Base-by-base conservation (phyloP, 2,329 filamentous ascomycete species). In the Pseudopyricularia cyperi region DNA sequence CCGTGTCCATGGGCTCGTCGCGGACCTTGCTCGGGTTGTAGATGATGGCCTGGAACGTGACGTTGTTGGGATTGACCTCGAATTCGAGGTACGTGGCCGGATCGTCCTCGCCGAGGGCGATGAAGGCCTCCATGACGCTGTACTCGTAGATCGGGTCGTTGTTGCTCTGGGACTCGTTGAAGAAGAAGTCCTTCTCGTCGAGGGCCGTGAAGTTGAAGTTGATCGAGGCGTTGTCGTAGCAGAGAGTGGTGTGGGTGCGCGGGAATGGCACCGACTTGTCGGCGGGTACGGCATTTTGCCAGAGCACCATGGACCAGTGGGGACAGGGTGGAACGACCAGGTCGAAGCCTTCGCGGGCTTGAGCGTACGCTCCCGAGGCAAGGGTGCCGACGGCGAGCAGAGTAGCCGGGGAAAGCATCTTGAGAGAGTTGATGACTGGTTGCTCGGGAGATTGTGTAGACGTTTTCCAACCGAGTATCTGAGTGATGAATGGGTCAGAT, bases 91-190 rank as follows among this genome's bases (percentile, higher is more conserved):
- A 76, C 1, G 67, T 71, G 61, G 69, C 64, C 0, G 73, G 73
- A 58, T 74, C 70, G 37, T 66, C 64, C 54, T 63, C 68, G 51
- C 73, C 73, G 33, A 61, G 65, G 58, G 69, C 64, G 55, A 76
- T 66, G 57, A 76, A 76, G 11, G 67, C 67, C 57, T 75, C 73
- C 68, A 76, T 72, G 34, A 75, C 72, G 56, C 75, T 70, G 58
- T 75, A 75, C 51, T 66, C 57, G 64, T 67, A 76, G 49, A 76
- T 70, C 46, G 68, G 63, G 48, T 68, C 71, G 55, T 76, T 75
- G 44, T 66, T 74, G 51, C 59, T 64, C 46, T 70, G 66, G 26
- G 57, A 63, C 17, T 60, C 57, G 58, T 73, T 67, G 62, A 67
- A 75, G 63, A 66, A 74, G 57, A 71, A 76, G 59, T 68, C 66